Conservation (phyloP, 1,139 yeast species). For the Suhomyces panamericanus region DNA sequence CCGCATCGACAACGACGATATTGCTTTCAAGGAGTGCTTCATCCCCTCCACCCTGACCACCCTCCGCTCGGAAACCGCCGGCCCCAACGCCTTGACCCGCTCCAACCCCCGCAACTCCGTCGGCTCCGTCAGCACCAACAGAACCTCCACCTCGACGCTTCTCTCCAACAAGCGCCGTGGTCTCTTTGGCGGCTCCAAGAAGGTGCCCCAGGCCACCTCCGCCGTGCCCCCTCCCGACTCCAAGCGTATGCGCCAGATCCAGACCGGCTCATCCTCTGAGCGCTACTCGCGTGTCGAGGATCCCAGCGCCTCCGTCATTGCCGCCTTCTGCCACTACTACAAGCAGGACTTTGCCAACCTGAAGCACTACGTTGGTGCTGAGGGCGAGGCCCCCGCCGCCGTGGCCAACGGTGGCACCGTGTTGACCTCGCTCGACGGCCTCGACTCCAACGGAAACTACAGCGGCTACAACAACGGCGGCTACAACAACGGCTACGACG, state of each 20-base stretch:
- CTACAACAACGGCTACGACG: slow-evolving; percentile 9
- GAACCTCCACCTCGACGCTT: slow-evolving; percentile 20
- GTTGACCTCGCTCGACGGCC: not conserved
- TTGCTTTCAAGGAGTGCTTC: slow-evolving; percentile 34
- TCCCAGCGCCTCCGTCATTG: slow-evolving; percentile 25
- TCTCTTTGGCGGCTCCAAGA: slow-evolving; percentile 16
- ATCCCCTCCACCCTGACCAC: slow-evolving; percentile 32
- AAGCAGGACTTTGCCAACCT: slow-evolving; percentile 27
- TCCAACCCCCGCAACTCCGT: slow-evolving; percentile 31
- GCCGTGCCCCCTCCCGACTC: slow-evolving; percentile 20
- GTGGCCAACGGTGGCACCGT: not conserved
- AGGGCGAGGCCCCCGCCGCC: not conserved
- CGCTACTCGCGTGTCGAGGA: slow-evolving; percentile 27
- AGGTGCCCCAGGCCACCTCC: slow-evolving; percentile 7
- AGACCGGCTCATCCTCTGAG: slow-evolving; percentile 32
- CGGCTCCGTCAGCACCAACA: slow-evolving; percentile 29
- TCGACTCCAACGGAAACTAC: not conserved
- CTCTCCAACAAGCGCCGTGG: slow-evolving; percentile 15
- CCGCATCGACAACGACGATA: slow-evolving; percentile 37
- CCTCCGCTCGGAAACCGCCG: slow-evolving; percentile 3
- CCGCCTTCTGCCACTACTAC: slow-evolving; percentile 27
- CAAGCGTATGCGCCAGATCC: slow-evolving; percentile 33
- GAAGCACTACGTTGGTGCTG: slow-evolving; percentile 21
- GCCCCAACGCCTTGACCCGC: slow-evolving; percentile 26
- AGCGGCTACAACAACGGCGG: not conserved